Evolutionary conservation across 2,329 filamentous ascomycete genomes (phyloP).

Genomic region (Aspergillus pseudoglaucus): DNA sequence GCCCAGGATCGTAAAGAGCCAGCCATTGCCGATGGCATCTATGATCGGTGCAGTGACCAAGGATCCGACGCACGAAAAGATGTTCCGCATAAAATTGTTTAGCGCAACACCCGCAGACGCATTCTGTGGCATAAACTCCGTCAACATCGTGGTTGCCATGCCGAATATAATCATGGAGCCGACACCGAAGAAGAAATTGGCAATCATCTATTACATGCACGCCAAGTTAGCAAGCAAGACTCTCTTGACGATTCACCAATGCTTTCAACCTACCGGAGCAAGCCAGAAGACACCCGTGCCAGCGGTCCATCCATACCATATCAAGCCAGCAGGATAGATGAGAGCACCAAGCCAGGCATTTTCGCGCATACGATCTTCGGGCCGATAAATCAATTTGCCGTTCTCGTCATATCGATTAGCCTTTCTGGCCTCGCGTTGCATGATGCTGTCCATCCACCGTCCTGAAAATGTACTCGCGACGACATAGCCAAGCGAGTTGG

Average conservation of each 20-base stretch:
- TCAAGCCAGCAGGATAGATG: constrained; percentile 62
- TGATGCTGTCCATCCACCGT: constrained; percentile 72
- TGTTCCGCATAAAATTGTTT: constrained; percentile 76
- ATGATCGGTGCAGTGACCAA: constrained; percentile 67
- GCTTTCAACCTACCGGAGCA: constrained; percentile 40
- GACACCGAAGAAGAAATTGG: constrained; percentile 68
- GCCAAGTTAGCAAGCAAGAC: constrained; percentile 1
- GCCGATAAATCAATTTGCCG: constrained; percentile 61
- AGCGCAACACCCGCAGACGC: constrained; percentile 69
- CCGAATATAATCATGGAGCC: constrained; percentile 74
- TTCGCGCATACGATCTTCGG: constrained; percentile 76
- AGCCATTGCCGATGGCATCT: constrained; percentile 64
- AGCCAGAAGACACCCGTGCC: constrained; percentile 59
- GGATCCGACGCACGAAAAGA: constrained; percentile 65
- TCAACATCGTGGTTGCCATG: constrained; percentile 72
- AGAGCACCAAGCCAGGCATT: constrained; percentile 71
- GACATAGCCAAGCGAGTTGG: constrained; percentile 67
- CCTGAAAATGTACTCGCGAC: constrained; percentile 63
- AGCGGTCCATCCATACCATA: constrained; percentile 73
- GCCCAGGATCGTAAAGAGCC: constrained; percentile 62
- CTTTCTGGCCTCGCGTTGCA: constrained; percentile 66
- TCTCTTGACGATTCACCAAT: background rate
- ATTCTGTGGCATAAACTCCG: constrained; percentile 69
- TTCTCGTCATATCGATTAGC: constrained; percentile 62
- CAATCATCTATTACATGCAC: constrained; percentile 41